These are phyloP conservation scores for Ceratocystiopsis minuta DNA, from an alignment of 2,329 filamentous ascomycete species.

Conservation along the genomic window DNA sequence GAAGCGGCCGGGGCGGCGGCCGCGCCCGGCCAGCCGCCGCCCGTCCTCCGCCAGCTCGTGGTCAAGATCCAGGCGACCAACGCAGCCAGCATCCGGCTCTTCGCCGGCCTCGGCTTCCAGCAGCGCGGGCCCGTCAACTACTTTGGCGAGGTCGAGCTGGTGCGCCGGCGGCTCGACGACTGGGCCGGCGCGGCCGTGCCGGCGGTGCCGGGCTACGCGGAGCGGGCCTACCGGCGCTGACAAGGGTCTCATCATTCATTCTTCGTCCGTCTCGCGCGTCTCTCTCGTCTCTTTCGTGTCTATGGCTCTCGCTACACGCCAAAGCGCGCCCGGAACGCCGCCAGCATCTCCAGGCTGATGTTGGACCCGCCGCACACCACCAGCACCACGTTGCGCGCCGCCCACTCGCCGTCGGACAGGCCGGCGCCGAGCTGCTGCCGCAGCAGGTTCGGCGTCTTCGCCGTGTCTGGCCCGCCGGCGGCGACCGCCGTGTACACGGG, in stretches of 20 bases:
- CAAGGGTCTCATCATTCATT: not conserved
- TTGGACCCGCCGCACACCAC: constrained; percentile 68
- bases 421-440: constrained; percentile 38
- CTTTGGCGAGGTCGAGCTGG: constrained; percentile 40
- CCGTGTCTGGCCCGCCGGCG: too few species aligned
- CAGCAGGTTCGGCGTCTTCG: constrained; percentile 18
- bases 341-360: constrained; percentile 43
- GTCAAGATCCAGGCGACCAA: constrained; percentile 37
- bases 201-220: constrained; percentile 4
- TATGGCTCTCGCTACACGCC: constrained; percentile 15
- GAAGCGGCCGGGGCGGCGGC: constrained; percentile 22
- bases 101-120: constrained; percentile 31
- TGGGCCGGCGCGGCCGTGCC: not conserved
- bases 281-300: too few species aligned
- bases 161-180: constrained; percentile 13
- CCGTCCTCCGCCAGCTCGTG: constrained; percentile 15
- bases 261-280: too few species aligned
- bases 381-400: constrained; percentile 57
- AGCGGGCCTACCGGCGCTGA: constrained; percentile 3
- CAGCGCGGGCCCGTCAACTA: constrained; percentile 37
- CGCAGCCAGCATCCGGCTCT: constrained; percentile 29
- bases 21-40: constrained; percentile 1
- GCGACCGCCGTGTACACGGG: constrained; percentile 39
- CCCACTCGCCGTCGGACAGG: constrained; percentile 37
- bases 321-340: constrained; percentile 35